phyloP scores from a whole-genome alignment of 179 eudicot genomes.

The Amaranthus tricolor region DNA sequence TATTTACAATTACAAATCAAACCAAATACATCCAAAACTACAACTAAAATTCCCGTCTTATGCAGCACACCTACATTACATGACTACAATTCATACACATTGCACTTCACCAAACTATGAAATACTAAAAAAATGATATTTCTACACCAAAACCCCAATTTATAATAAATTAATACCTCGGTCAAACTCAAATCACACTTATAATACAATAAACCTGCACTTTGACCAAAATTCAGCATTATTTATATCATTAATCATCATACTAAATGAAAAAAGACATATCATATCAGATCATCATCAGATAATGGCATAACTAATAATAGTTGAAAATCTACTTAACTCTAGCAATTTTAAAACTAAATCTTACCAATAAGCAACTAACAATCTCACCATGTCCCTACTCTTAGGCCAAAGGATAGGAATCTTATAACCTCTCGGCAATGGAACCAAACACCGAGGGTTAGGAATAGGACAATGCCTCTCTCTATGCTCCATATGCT shows the following conservation, averaged over 20 bases:
- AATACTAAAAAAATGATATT: not conserved
- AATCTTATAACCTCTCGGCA: slow-evolving; percentile 63
- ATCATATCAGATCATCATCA: too few relatives aligned
- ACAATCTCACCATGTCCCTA: slow-evolving; percentile 96
- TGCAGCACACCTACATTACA: not conserved
- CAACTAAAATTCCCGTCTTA: not conserved
- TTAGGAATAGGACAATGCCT: slow-evolving; percentile 67
- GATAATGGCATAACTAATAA: too few relatives aligned
- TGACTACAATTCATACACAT: not conserved
- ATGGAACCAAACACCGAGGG: slow-evolving; percentile 58
- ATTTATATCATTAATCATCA: too few relatives aligned
- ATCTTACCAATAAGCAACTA: slow-evolving; percentile 54
- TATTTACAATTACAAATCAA: not conserved
- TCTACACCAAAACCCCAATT: not conserved
- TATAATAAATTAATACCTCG: not conserved
- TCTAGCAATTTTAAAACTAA: slow-evolving; percentile 2
- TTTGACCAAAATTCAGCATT: slow-evolving; percentile 1
- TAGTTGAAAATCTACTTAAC: too few relatives aligned
- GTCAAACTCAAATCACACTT: not conserved
- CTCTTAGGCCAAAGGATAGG: slow-evolving; percentile 91
- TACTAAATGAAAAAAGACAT: too few relatives aligned
- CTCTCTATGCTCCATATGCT: slow-evolving; percentile 88
- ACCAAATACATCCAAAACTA: not conserved
- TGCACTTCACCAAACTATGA: not conserved
- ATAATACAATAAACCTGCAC: not conserved